Percentiles rank a stretch among this genome's conserved stretches.
phyloP scores from a whole-genome alignment of 2,329 filamentous ascomycete species.

The Fusarium agapanthi region DNA sequence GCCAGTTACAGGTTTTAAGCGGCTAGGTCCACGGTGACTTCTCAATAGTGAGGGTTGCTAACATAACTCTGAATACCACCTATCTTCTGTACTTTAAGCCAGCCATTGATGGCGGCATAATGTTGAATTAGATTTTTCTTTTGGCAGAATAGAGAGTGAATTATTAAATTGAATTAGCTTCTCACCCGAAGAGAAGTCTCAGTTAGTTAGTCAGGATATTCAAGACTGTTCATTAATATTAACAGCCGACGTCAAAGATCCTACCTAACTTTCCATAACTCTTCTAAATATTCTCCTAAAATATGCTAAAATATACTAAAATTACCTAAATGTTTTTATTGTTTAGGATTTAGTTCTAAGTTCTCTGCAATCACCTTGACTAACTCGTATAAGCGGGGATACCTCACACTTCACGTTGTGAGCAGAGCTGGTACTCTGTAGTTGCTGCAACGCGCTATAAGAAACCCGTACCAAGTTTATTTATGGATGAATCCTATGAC shows the following conservation, averaged over 20 bases:
- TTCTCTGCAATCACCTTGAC: neutral
- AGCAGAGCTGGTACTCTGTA: neutral
- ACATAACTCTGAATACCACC: too few species aligned
- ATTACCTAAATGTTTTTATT: neutral
- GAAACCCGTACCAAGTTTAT: neutral
- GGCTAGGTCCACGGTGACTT: too few species aligned
- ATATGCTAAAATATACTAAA: neutral
- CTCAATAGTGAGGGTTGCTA: too few species aligned
- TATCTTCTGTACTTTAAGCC: too few species aligned
- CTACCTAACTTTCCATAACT: neutral
- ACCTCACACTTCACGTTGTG: neutral
- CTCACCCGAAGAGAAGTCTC: neutral
- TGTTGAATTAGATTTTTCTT: neutral
- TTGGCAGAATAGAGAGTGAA: neutral
- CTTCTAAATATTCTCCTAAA: neutral
- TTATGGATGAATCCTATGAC: neutral
- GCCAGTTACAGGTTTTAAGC: too few species aligned
- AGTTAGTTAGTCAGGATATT: neutral
- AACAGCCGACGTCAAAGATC: too few species aligned
- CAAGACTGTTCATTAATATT: neutral
- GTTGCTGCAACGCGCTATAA: neutral
- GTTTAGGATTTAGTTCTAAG: too few species aligned
- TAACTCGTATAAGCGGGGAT: neutral
- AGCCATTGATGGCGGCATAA: too few species aligned
- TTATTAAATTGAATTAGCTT: neutral